Conservation (phyloP, 805 yeast genomes). For the Starmerella bombi region DNA sequence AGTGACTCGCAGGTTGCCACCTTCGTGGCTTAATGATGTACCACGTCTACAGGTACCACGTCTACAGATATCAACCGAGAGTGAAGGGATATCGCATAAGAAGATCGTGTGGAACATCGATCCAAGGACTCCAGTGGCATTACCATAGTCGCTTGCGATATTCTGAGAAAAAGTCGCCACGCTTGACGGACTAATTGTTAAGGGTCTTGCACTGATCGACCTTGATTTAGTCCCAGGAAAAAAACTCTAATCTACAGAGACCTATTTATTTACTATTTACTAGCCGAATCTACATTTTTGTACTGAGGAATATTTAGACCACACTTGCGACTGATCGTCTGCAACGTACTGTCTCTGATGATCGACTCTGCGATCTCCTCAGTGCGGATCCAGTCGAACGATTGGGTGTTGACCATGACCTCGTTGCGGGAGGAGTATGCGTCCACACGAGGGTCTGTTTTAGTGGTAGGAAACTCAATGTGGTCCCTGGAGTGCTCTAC, state of each 20-base stretch:
- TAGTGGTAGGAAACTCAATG: slow-evolving; percentile 16
- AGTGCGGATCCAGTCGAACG: slow-evolving; percentile 15
- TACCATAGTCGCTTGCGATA: too few relatives aligned
- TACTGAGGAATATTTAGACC: slow-evolving; percentile 10
- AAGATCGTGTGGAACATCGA: too few relatives aligned
- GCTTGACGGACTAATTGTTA: too few relatives aligned
- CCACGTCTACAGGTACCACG: neutral
- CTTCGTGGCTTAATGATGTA: neutral
- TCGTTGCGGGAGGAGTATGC: slow-evolving; percentile 22
- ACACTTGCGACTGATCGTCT: slow-evolving; percentile 11
- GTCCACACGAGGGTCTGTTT: slow-evolving; percentile 21
- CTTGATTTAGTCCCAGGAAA: too few relatives aligned
- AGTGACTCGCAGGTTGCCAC: too few relatives aligned
- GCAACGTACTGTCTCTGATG: slow-evolving; percentile 16
- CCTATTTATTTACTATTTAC: too few relatives aligned
- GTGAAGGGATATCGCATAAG: too few relatives aligned
- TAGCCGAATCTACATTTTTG: neutral
- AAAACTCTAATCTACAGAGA: too few relatives aligned
- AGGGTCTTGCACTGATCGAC: too few relatives aligned
- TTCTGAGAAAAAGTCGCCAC: too few relatives aligned
- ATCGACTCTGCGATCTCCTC: slow-evolving; percentile 15
- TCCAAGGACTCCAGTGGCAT: too few relatives aligned
- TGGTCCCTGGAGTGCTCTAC: slow-evolving; percentile 19
- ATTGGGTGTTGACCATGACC: slow-evolving; percentile 1
- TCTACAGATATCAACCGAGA: too few relatives aligned